These are phyloP conservation scores for Coccinonectria pachysandricola DNA, from an alignment of 2,329 filamentous ascomycete genomes.

Conservation along the genomic window DNA sequence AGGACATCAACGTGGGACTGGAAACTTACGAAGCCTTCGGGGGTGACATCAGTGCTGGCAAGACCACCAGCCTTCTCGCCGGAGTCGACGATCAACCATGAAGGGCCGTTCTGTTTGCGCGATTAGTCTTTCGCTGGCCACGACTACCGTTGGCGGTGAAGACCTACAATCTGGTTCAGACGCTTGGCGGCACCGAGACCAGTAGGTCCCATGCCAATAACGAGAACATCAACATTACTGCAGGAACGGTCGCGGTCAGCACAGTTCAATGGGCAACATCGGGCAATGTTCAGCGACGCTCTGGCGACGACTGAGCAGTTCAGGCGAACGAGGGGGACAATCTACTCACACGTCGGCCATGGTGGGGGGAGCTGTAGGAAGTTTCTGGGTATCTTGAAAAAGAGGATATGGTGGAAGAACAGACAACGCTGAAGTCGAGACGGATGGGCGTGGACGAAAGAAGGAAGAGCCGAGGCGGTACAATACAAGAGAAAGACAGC, in stretches of 20 bases:
- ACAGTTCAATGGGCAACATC: not conserved
- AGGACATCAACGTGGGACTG: constrained; percentile 2
- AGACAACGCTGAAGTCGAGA: constrained; percentile 12
- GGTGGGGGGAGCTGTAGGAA: constrained; percentile 21
- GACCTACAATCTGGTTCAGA: constrained; percentile 82
- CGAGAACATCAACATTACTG: constrained; percentile 90
- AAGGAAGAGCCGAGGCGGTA: constrained; percentile 15
- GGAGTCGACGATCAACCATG: constrained; percentile 92
- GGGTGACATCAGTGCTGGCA: constrained; percentile 87
- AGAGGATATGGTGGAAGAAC: too few species aligned
- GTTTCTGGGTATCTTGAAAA: too few species aligned
- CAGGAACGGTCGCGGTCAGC: too few species aligned
- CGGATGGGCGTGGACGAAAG: constrained; percentile 7
- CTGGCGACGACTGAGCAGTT: constrained; percentile 1
- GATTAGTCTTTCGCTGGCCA: constrained; percentile 15
- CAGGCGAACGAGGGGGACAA: constrained; percentile 3
- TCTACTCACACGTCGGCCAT: constrained; percentile 31
- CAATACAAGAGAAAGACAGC: constrained; percentile 13
- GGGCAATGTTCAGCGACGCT: constrained; percentile 2
- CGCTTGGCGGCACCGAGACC: constrained; percentile 97
- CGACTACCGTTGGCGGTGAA: constrained; percentile 23
- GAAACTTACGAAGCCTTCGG: constrained; percentile 89
- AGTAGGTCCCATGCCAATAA: constrained; percentile 96
- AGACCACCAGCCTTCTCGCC: constrained; percentile 90
- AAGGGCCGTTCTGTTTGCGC: constrained; percentile 63